Base-by-base conservation (phyloP, 2,329 filamentous ascomycete genomes). In the Penicillium paneum region DNA sequence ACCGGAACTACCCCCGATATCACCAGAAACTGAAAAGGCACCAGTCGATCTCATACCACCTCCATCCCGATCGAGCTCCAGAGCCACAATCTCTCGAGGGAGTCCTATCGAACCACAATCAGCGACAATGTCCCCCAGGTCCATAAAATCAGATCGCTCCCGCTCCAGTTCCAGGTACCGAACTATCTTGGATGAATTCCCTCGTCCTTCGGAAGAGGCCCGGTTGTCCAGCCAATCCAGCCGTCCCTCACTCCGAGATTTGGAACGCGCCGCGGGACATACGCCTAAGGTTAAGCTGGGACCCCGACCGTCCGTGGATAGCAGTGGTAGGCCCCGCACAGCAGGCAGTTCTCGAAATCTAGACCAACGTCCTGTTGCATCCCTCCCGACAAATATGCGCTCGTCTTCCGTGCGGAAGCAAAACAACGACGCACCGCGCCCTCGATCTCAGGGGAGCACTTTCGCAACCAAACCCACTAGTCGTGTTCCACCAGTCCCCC, bases 201-300 rank as follows among this genome's bases (percentile, higher is more conserved):
- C 71, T 26, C 66, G 70, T 35, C 62, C 71, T 17, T 63, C 65
- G 11, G 67, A 67, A 6, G 73, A 76, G 45, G 64, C 65, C 13
- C 71, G 74, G 17, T 69, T 65, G 57, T 75, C 73, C 17, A 68
- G 71, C 19, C 74, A 77, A 50, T 76, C 76, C 13, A 68, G 69
- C 34, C 71, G 78, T 24, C 76, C 77, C 17, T 76, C 77, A 0
- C 63, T 76, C 29, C 70, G 69, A 24, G 78, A 80, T 46, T 67
- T 79, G 32, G 76, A 76, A 50, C 71, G 70, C 24, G 69, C 70
- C 13, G 71, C 68, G 42, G 65, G 70, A 40, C 69, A 69, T 50
- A 69, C 66, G 56, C 78, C 78, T 49, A 97, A 95, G 71, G 86
- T 96, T 52, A 97, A 95, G 74, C 83, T 96, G 40, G 94, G 87